Base-by-base conservation (phyloP, 225 moss, liverwort and hornwort species). In the Climacium dendroides region DNA sequence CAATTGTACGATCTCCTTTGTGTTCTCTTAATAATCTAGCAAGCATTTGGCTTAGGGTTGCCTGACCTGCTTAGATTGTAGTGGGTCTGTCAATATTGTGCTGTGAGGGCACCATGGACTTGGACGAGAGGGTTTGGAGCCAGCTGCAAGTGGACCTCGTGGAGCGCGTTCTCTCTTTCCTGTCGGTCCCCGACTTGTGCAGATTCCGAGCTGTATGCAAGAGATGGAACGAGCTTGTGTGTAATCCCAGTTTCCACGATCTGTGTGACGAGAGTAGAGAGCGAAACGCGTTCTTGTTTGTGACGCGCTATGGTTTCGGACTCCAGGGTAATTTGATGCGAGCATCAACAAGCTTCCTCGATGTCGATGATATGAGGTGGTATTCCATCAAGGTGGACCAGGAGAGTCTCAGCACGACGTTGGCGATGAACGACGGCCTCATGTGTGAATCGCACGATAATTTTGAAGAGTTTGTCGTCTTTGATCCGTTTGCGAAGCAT, bases 321-420 rank as follows among this genome's bases (percentile, higher is more conserved):
- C 50, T 64, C 32, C 75, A 29, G 34, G 58, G 11, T 17, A 53
- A 37, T 34, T 86, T 79, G 52, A 90, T 61, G 86, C 63, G 26
- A 55, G 48, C 74, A 47, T 78, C 74, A 39, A 79, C 74, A 71
- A 86, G 75, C 75, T 79, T 91, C 41, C 54, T 91, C 14, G 89
- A 91, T 66, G 64, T 89, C 32, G 71, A 87, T 66, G 80, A 83
- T 22, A 85, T 66, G 80, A 89, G 84, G 57, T 91, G 91, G 89
- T 91, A 91, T 65, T 79, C 59, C 65, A 74, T 89, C 50, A 74
- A 83, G 30, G 30, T 69, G 45, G n/a, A 43, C 13, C 72, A 75
- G 50, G 71, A 39, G 47, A 12, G 43, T 69, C 47, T 45, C 20
- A 34, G 62, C 15, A 23, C 81, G 50, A 50, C 17, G 59, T 53